Conservation (phyloP, 306 rosid species). For the Leucaena leucocephala region DNA sequence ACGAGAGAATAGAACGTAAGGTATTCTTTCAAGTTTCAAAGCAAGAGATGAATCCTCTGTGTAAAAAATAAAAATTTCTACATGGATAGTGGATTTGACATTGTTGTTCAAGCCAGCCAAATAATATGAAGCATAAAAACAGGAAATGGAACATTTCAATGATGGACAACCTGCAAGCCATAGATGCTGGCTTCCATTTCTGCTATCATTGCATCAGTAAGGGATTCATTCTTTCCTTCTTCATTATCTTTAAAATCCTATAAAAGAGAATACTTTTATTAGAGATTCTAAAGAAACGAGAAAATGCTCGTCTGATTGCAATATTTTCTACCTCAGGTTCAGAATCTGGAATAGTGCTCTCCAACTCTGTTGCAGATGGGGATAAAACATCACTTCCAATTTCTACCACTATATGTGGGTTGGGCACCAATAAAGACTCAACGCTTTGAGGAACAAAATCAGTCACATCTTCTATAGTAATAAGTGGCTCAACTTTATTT, state of each 20-base stretch:
- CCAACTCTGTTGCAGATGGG: conserved; percentile 53
- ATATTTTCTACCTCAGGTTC: conserved; percentile 58
- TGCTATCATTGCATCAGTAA: conserved; percentile 74
- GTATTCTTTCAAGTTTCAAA: conserved; percentile 11
- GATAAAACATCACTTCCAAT: conserved; percentile 43
- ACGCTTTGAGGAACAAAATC: conserved; percentile 30
- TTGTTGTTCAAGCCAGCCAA: conserved; percentile 13
- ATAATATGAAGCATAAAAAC: conserved; percentile 13
- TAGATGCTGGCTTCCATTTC: conserved; percentile 84
- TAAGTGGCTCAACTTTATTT: conserved; percentile 35
- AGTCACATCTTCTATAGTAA: conserved; percentile 31
- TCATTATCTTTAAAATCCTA: conserved; percentile 60
- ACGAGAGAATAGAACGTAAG: not conserved
- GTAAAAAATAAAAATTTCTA: not conserved
- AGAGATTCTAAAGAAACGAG: conserved; percentile 13
- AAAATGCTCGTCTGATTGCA: conserved; percentile 33
- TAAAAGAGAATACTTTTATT: conserved; percentile 39
- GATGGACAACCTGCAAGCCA: conserved; percentile 73
- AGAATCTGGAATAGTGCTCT: conserved; percentile 55
- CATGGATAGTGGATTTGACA: conserved; percentile 4
- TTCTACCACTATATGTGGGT: conserved; percentile 39
- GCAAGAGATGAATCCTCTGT: conserved; percentile 2
- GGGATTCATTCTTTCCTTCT: conserved; percentile 46
- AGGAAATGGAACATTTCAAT: conserved; percentile 36
- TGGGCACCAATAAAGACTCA: conserved; percentile 30